Evolutionary conservation across 2,329 filamentous ascomycete species (phyloP), one percentile per base, ranked within the genome.

Genomic region (Macrophomina tecta): DNA sequence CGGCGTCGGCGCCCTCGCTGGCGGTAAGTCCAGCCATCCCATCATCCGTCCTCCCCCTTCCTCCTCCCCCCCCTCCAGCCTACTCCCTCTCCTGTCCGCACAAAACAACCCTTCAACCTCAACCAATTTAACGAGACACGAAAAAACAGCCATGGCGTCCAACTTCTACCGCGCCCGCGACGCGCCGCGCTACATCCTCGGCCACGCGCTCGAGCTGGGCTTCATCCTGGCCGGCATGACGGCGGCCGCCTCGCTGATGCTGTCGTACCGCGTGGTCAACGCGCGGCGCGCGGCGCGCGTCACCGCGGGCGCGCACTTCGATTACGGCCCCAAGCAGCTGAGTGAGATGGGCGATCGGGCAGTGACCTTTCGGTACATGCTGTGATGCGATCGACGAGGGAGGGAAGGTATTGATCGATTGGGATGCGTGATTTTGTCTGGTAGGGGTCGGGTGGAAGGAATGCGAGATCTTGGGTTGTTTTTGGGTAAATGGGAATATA

Each of bases 121-220:
- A 23, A 23, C 23, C 23, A 23, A 23, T 1, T 23, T 23, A 23
- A 23, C 23, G 23, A 23, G 23, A 23, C 23, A 23, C 23, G 23
- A 23, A 23, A 23, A 23, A 23, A 28, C 60, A 79, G 89, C 89
- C 1, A 90, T 91, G 85, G 87, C 89, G 0, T 89, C 88, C 5
- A 92, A 92, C 72, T 91, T 92, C 72, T 92, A 92, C 71, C 83
- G 89, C 14, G 67, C 74, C 0, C 71, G 78, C 62, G 84, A 86
- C 69, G 75, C 79, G 1, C 84, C 85, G 0, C 78, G 79, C 30
- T 86, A 85, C 68, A 75, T 81, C 3, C 79, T 85, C 1, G 84
- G 84, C 0, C 84, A 86, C 70, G 78, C 81, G 1, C 73, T 86
- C 9, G 84, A 85, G 66, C 80, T 86, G 11, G 83, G 77, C 0